Conservation (phyloP, 2,329 filamentous ascomycete species). For the Fusarium liriodendri region DNA sequence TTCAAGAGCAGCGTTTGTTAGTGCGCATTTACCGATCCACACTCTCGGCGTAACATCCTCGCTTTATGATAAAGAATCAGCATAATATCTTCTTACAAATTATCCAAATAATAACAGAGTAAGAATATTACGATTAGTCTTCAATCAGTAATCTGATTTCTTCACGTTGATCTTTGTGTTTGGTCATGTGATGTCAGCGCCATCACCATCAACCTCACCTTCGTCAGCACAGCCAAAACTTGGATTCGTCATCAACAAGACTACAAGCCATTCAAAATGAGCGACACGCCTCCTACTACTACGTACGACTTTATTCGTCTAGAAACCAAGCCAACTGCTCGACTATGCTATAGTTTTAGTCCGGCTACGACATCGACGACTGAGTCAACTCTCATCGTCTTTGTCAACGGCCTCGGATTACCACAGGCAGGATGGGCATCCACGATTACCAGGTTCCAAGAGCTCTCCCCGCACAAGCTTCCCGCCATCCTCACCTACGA, state of each 20-base stretch:
- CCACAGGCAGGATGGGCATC: slow-evolving; percentile 32
- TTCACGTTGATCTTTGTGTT: neutral
- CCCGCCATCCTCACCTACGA: slow-evolving; percentile 66
- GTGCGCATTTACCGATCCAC: neutral
- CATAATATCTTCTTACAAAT: too few species aligned
- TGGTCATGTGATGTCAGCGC: slow-evolving; percentile 24
- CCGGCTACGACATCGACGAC: neutral
- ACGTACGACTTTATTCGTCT: slow-evolving; percentile 18
- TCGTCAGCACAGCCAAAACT: neutral
- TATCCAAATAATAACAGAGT: too few species aligned
- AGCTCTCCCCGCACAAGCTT: neutral
- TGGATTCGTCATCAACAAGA: neutral
- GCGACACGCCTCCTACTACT: neutral
- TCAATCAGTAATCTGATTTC: too few species aligned
- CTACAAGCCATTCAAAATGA: neutral
- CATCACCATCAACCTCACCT: neutral
- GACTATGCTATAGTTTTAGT: slow-evolving; percentile 32
- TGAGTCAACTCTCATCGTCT: slow-evolving; percentile 27
- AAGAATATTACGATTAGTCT: too few species aligned
- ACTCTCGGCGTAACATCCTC: too few species aligned
- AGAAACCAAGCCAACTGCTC: slow-evolving; percentile 28
- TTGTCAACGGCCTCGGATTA: slow-evolving; percentile 38
- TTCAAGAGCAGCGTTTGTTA: neutral
- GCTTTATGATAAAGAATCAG: too few species aligned
- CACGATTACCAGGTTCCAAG: slow-evolving; percentile 13